phyloP scores from a whole-genome alignment of 352 stramenopile genomes.

The Elongisporangium anandrum region DNA sequence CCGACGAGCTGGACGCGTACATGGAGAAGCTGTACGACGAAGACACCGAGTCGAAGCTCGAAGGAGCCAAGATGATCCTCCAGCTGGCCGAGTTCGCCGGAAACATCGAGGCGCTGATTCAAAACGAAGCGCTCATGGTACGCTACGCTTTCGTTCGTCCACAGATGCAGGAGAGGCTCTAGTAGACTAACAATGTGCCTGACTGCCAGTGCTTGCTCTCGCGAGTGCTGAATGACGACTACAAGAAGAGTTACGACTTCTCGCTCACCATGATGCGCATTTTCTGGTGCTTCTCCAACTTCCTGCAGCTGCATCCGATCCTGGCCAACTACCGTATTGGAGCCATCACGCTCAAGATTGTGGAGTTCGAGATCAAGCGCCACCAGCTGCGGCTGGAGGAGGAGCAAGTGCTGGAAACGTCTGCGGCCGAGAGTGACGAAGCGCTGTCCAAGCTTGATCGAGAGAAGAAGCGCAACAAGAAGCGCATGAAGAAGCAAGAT shows the following conservation, averaged over 20 bases:
- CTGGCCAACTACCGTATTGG: conserved; percentile 93
- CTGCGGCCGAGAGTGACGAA: conserved; percentile 18
- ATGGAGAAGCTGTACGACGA: conserved; percentile 95
- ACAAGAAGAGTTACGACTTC: conserved; percentile 93
- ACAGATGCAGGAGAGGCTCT: no score
- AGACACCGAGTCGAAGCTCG: conserved; percentile 77
- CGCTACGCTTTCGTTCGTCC: not conserved
- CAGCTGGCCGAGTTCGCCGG: conserved; percentile 85
- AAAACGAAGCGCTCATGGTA: conserved; percentile 94
- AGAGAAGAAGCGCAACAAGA: conserved; percentile 85
- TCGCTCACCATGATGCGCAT: conserved; percentile 93
- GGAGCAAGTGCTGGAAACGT: conserved; percentile 45
- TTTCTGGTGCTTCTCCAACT: conserved; percentile 95
- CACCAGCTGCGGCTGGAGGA: conserved; percentile 75
- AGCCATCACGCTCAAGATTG: conserved; percentile 91
- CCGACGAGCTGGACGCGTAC: conserved; percentile 90
- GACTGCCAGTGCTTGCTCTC: conserved; percentile 77
- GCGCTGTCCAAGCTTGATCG: conserved; percentile 63
- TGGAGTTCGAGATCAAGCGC: conserved; percentile 93
- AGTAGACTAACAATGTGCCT: no score
- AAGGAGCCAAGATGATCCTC: conserved; percentile 90
- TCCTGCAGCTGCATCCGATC: conserved; percentile 91
- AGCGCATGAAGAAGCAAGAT: conserved; percentile 91
- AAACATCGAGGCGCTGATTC: conserved; percentile 91
- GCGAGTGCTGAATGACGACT: conserved; percentile 93